These are phyloP conservation scores for Hemileccinum impolitum DNA, from an alignment of 768 basidiomycete genomes.

Conservation along the genomic window DNA sequence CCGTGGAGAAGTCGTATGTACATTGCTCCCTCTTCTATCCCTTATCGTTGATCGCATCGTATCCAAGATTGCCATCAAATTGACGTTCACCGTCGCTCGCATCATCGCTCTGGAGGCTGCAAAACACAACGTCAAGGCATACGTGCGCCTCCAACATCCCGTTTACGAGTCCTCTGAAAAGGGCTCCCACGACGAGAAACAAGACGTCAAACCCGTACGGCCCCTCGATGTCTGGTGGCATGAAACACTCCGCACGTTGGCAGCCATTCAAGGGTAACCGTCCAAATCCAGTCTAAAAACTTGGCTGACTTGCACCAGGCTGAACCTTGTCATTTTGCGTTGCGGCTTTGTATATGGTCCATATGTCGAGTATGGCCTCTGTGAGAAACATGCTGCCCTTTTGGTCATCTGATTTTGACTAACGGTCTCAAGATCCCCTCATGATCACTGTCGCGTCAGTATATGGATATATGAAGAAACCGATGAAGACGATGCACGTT, in stretches of 20 bases:
- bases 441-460: conserved; percentile 74
- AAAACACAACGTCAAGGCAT: conserved; percentile 74
- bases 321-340: conserved; percentile 78
- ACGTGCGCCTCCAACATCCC: conserved; percentile 72
- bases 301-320: conserved; percentile 37
- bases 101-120: conserved; percentile 75
- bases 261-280: conserved; percentile 66
- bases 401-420: conserved; percentile 13
- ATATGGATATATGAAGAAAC: conserved; percentile 78
- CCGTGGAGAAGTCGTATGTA: conserved; percentile 66
- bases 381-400: conserved; percentile 37
- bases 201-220: conserved; percentile 67
- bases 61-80: conserved; percentile 69
- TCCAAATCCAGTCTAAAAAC: not conserved
- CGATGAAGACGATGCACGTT: conserved; percentile 79
- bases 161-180: conserved; percentile 76
- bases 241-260: conserved; percentile 72
- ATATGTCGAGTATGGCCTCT: conserved; percentile 66
- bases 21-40: not conserved
- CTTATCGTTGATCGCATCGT: conserved; percentile 5
- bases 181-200: conserved; percentile 63
- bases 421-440: conserved; percentile 51
- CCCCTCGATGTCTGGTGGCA: conserved; percentile 86
- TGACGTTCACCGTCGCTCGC: conserved; percentile 67
- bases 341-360: conserved; percentile 79